Percentiles rank a stretch among this genome's conserved stretches.
These are phyloP conservation scores for Termitomyces sp. DNA, from an alignment of 768 basidiomycete species.

Conservation along the genomic window DNA sequence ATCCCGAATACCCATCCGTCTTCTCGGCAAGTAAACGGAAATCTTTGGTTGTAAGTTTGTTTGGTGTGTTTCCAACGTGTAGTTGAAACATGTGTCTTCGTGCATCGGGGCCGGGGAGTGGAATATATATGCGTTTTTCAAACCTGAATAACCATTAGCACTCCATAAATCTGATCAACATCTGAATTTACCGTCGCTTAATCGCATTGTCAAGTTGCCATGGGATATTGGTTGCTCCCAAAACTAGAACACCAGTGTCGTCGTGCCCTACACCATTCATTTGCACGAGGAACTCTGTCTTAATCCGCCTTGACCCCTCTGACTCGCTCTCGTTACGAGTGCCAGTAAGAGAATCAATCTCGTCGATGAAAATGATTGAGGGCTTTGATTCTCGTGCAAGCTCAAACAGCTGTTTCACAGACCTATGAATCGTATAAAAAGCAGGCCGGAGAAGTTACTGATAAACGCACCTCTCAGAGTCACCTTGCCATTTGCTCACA, in stretches of 20 bases:
- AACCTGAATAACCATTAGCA: constrained; percentile 46
- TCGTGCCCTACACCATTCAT: constrained; percentile 99
- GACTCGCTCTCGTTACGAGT: constrained; percentile 96
- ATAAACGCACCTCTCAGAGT: constrained; percentile 79
- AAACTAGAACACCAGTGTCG: constrained; percentile 90
- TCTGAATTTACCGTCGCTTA: constrained; percentile 70
- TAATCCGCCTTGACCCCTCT: constrained; percentile 94
- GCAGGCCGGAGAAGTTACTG: not conserved
- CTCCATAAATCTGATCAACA: not conserved
- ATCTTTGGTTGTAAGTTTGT: constrained; percentile 72
- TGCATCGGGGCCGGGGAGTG: constrained; percentile 90
- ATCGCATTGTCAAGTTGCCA: constrained; percentile 98
- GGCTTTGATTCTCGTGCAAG: constrained; percentile 96
- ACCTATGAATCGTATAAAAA: constrained; percentile 34
- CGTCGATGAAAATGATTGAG: constrained; percentile 98
- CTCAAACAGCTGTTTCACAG: constrained; percentile 94
- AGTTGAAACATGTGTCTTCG: constrained; percentile 95
- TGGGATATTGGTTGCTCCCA: constrained; percentile 98
- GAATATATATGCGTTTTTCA: constrained; percentile 98
- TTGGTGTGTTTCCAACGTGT: constrained; percentile 91
- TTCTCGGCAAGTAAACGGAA: constrained; percentile 75
- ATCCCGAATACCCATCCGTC: constrained; percentile 94
- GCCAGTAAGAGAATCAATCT: constrained; percentile 94
- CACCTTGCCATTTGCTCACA: constrained; percentile 99
- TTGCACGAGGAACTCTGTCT: constrained; percentile 96